Evolutionary conservation across 257 asterid genomes (phyloP).

Genomic region (Salvia miltiorrhiza): DNA sequence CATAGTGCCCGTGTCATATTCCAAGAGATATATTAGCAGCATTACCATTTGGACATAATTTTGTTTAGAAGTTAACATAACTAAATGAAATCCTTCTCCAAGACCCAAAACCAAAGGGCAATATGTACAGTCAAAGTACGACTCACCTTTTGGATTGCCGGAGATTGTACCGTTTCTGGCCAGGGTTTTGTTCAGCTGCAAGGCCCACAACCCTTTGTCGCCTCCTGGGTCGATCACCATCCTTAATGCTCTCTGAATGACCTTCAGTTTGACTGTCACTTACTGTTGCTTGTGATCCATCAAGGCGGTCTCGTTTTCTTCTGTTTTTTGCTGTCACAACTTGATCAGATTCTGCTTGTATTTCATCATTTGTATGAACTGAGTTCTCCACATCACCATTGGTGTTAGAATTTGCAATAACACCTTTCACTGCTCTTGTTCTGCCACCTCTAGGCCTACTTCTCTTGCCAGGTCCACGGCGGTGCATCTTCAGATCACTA

Average conservation of each 20-base stretch:
- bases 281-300: constrained; percentile 47
- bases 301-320: constrained; percentile 58
- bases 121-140: background rate
- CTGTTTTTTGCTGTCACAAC: constrained; percentile 35
- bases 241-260: constrained; percentile 57
- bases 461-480: constrained; percentile 36
- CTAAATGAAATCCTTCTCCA: background rate
- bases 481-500: constrained; percentile 33
- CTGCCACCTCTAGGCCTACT: constrained; percentile 38
- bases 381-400: constrained; percentile 54
- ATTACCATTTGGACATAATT: background rate
- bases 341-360: constrained; percentile 52
- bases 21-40: background rate
- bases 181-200: constrained; percentile 38
- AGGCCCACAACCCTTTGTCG: constrained; percentile 45
- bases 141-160: constrained; percentile 66
- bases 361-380: constrained; percentile 46
- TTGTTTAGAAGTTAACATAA: background rate
- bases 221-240: constrained; percentile 63
- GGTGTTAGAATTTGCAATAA: constrained; percentile 30
- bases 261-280: constrained; percentile 70
- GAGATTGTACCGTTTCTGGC: constrained; percentile 82
- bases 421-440: constrained; percentile 37
- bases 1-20: background rate
- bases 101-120: constrained; percentile 4